Conservation (phyloP, 768 basidiomycete genomes). For the Nevesoporus exiguus region DNA sequence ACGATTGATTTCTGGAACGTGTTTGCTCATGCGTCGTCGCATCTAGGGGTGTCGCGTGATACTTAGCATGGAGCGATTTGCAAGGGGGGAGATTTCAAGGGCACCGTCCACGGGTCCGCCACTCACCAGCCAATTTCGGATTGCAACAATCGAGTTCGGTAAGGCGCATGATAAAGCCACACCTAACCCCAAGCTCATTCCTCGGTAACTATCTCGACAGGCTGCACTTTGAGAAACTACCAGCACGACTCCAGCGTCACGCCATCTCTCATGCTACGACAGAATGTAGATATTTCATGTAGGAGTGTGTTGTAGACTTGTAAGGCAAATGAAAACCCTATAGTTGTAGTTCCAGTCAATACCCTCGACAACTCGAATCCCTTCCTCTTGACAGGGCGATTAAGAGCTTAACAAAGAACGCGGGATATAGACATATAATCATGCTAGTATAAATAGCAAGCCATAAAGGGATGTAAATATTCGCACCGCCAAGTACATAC, state of each 20-base stretch:
- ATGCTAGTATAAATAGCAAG: no score
- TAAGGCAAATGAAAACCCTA: no score
- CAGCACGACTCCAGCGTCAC: background rate
- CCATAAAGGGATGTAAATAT: no score
- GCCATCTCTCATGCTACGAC: background rate
- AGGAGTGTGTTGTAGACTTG: no score
- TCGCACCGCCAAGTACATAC: no score
- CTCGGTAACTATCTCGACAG: background rate
- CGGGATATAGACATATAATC: no score
- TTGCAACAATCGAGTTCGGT: background rate
- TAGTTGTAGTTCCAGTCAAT: no score
- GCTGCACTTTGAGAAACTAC: background rate
- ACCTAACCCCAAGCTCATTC: no score
- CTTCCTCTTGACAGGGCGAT: no score
- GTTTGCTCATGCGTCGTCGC: background rate
- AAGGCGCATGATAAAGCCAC: background rate
- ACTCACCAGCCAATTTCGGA: slow-evolving; percentile 12
- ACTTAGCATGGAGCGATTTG: slow-evolving; percentile 23
- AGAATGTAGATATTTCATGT: background rate
- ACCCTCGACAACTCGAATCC: no score
- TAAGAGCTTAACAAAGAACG: no score
- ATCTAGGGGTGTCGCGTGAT: slow-evolving; percentile 27
- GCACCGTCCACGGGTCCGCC: background rate
- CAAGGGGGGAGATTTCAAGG: background rate
- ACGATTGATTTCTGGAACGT: slow-evolving; percentile 23